phyloP scores from a whole-genome alignment of 2,329 filamentous ascomycete species.

The Penicillium sp. region DNA sequence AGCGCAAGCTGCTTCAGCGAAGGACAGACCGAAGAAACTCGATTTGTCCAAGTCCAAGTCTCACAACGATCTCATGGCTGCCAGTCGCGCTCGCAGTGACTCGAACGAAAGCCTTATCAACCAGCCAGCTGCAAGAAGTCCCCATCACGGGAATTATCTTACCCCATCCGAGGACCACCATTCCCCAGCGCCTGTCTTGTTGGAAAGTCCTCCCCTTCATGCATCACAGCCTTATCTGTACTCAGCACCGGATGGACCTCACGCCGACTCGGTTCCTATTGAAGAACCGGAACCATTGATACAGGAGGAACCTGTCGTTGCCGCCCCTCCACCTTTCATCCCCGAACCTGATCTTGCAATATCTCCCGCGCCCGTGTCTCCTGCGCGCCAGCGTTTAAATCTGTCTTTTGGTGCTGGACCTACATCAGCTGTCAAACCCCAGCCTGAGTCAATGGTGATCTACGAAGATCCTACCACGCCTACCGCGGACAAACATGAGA shows the following conservation, averaged over 20 bases:
- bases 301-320: constrained; percentile 6
- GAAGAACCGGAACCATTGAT: constrained; percentile 11
- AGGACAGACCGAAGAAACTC: constrained; percentile 33
- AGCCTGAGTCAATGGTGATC: constrained; percentile 24
- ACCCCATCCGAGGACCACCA: constrained; percentile 56
- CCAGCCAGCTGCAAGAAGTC: constrained; percentile 9
- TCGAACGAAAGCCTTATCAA: constrained; percentile 21
- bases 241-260: constrained; percentile 1
- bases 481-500: constrained; percentile 7
- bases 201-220: constrained; percentile 23
- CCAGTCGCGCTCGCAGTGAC: constrained; percentile 25
- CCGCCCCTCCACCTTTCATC: constrained; percentile 4
- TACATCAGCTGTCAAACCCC: constrained; percentile 10
- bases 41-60: constrained; percentile 32
- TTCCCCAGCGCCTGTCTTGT: constrained; percentile 23
- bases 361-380: neutral
- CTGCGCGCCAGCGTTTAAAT: neutral
- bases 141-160: constrained; percentile 22
- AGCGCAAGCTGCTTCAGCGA: constrained; percentile 29
- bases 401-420: constrained; percentile 4
- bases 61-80: constrained; percentile 28
- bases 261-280: constrained; percentile 10
- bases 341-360: neutral
- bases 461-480: constrained; percentile 27
- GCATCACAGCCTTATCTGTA: constrained; percentile 10